A percentile compares a stretch with the other conserved stretches of the same genome.
Conservation (phyloP, 257 asterid genomes). For the Solanum etuberosum region DNA sequence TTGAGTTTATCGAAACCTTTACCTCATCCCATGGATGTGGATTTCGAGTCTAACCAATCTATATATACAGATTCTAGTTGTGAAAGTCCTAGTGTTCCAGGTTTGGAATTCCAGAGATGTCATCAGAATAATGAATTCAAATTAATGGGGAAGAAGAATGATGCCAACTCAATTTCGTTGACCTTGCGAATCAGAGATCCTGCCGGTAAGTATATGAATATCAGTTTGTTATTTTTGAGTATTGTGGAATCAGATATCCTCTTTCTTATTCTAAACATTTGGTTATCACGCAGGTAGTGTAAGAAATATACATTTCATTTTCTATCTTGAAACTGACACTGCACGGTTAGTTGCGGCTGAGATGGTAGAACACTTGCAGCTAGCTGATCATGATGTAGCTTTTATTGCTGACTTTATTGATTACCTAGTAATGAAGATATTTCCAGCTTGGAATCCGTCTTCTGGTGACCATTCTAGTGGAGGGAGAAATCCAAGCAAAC, state of each 20-base stretch:
- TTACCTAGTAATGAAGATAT: slow-evolving; percentile 30
- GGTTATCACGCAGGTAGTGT: slow-evolving; percentile 27
- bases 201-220: slow-evolving; percentile 22
- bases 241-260: neutral
- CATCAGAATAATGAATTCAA: slow-evolving; percentile 46
- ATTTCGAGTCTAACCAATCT: slow-evolving; percentile 36
- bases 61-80: slow-evolving; percentile 22
- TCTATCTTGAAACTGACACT: slow-evolving; percentile 59
- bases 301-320: slow-evolving; percentile 43
- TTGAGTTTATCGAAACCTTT: slow-evolving; percentile 15
- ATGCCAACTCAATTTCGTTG: slow-evolving; percentile 37
- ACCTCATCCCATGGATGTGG: slow-evolving; percentile 53
- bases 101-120: slow-evolving; percentile 32
- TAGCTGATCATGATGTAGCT: slow-evolving; percentile 53
- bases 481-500: slow-evolving; percentile 11
- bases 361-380: slow-evolving; percentile 64
- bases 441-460: slow-evolving; percentile 47
- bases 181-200: slow-evolving; percentile 43
- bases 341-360: slow-evolving; percentile 66
- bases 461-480: slow-evolving; percentile 17
- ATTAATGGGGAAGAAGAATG: slow-evolving; percentile 46
- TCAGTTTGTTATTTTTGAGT: neutral
- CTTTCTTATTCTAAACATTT: neutral
- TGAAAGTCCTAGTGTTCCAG: slow-evolving; percentile 23
- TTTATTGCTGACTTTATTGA: slow-evolving; percentile 70